Base-by-base conservation (phyloP, 495 filamentous ascomycete species). In the Pyronema omphalodes region DNA sequence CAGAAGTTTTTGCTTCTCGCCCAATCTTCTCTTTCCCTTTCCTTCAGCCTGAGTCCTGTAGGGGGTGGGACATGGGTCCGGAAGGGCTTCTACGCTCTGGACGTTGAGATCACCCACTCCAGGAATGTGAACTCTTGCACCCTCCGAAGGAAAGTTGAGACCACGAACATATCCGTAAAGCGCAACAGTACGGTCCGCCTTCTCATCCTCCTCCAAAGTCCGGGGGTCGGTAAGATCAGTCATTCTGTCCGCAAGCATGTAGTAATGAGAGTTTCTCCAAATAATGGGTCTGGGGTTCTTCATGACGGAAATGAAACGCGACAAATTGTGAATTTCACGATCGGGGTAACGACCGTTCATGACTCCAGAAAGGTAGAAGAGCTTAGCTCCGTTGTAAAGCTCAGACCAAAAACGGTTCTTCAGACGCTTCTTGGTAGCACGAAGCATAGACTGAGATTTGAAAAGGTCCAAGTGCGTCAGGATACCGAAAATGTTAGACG, bases 401-500 rank as follows among this genome's bases (percentile, higher is more conserved):
- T 98, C 91, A 58, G 78, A 88, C 91, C 91, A 98, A 60, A 98
- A 83, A 52, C 91, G 76, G 69, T 94, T 83, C 70, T 98, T 98
- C 44, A 98, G 69, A 55, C 88, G 74, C 73, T 98, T 98, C 72
- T 98, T 98, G 9, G 88, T 84, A 58, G 86, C 79, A 59, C 82
- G 84, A 33, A 98, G 68, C 1, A 86, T 81, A 56, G 86, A 86
- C 48, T 91, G 91, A 58, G 91, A 94, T 67, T 80, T 79, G 71
- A 96, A 98, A 3, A 95, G 74, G 67, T 98, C 91, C 39, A 98
- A 73, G 75, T 96, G 93, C 11, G 91, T 95, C 29, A 96, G 74
- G 48, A 98, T 88, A 29, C 93, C 93, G 64, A 96, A 96, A 17
- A 98, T 86, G 61, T 98, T 98, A 56, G 88, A 89, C 7, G 91